A percentile compares a stretch with the other conserved stretches of the same genome.
Conservation (phyloP, 2,329 filamentous ascomycete species). For the Aureobasidium sp. region DNA sequence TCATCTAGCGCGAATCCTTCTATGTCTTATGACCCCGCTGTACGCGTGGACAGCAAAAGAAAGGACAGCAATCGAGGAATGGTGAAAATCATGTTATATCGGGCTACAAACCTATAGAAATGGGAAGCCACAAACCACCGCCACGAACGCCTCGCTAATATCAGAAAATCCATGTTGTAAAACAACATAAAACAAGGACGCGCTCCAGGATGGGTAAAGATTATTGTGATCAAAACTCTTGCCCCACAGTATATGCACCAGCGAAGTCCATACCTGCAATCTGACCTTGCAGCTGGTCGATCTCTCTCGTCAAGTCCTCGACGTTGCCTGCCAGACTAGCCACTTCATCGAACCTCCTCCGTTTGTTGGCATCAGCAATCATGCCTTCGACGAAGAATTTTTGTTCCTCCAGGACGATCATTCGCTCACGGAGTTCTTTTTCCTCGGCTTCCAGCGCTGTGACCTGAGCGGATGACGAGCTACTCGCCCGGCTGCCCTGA, state of each 20-base stretch:
- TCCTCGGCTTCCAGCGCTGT: slow-evolving; percentile 74
- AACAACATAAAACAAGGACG: not conserved
- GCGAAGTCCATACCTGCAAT: slow-evolving; percentile 32
- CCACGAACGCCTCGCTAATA: slow-evolving; percentile 11
- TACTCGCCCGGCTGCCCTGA: slow-evolving; percentile 45
- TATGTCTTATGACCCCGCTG: not conserved
- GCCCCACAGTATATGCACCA: slow-evolving; percentile 23
- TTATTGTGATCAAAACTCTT: not conserved
- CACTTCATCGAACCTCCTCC: slow-evolving; percentile 80
- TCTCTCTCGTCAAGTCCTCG: slow-evolving; percentile 75
- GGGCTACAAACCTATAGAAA: not conserved
- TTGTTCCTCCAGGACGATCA: slow-evolving; percentile 86
- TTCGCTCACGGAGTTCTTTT: slow-evolving; percentile 67
- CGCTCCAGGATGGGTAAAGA: not conserved
- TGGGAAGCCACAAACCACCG: not conserved
- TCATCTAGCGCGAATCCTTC: not conserved
- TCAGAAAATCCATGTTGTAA: not conserved
- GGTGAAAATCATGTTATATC: not conserved
- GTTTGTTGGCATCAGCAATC: slow-evolving; percentile 68
- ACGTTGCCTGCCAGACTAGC: slow-evolving; percentile 70
- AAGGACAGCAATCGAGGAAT: not conserved
- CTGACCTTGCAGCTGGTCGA: slow-evolving; percentile 43
- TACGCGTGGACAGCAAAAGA: not conserved
- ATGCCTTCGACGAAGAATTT: slow-evolving; percentile 82
- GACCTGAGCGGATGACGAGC: slow-evolving; percentile 45